Base-by-base conservation (phyloP, 306 rosid species). In the Castanospermum australe region DNA sequence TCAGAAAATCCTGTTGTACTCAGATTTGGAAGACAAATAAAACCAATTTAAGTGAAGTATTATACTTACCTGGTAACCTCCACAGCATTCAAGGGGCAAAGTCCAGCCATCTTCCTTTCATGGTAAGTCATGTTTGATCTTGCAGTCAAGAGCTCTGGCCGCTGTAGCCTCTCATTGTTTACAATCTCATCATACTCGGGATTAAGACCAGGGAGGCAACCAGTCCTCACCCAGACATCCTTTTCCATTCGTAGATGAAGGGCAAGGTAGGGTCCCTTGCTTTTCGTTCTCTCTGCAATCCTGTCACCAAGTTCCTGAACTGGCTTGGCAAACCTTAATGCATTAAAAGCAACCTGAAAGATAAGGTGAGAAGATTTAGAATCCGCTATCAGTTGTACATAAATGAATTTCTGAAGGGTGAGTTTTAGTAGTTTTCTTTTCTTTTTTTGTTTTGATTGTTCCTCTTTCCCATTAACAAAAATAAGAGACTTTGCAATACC, bases 161-260 rank as follows among this genome's bases (percentile, higher is more conserved):
- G 84, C 33, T n/a, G 80, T 77, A 79, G 84, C 81, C 99, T 87
- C 85, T 93, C 99, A 15, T 74, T 85, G 81, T 77, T 88, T 18
- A 95, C 67, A 18, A 93, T 90, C 77, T 95, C 99, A 57, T 95
- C 94, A 11, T 75, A 88, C 33, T 93, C 87, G 0, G 57, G 88
- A 87, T 86, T 89, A 84, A 95, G 66, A 67, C 98, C 97, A 1
- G 99, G 99, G 55, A 93, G 90, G 80, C 99, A 95, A 36, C 99
- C 99, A 2, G 99, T 95, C 81, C 99, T 95, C 74, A 95, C 98
- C 99, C 99, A 95, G 8, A 95, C 99, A 36, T 95, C 99, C 84
- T 87, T 95, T 86, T 95, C 99, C 98, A 95, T 91, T 81, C 99
- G 79, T 30, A 95, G 83, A 85, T 95, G 99, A 71, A 95, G 94